These are phyloP conservation scores for Setaria viridis DNA, from an alignment of 202 grass and related monocot species.

Conservation along the genomic window DNA sequence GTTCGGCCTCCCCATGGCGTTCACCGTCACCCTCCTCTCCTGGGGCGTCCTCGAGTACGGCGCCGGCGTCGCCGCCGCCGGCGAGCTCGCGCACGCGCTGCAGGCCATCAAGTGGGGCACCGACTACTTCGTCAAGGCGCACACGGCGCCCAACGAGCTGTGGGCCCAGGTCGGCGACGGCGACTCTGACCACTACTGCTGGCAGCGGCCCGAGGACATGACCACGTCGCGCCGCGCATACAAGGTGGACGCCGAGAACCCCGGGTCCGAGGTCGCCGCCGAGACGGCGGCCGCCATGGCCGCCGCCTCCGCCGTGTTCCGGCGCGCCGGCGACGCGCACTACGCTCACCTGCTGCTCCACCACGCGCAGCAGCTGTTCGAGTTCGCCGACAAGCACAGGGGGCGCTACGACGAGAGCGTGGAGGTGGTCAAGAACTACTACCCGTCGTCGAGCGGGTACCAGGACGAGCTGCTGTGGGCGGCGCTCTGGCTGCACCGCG, in stretches of 20 bases:
- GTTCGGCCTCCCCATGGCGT: conserved; percentile 95
- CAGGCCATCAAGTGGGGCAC: conserved; percentile 85
- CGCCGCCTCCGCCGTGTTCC: conserved; percentile 73
- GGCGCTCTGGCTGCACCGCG: conserved; percentile 84
- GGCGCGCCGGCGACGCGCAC: conserved; percentile 55
- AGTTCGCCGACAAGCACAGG: conserved; percentile 73
- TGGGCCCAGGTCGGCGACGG: conserved; percentile 86
- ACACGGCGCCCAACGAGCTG: conserved; percentile 59
- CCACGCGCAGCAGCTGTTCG: conserved; percentile 87
- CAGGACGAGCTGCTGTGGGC: conserved; percentile 91
- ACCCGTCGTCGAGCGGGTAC: conserved; percentile 82
- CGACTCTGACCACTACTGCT: conserved; percentile 71
- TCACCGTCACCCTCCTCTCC: conserved; percentile 83
- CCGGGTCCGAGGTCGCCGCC: conserved; percentile 85
- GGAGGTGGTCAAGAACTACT: conserved; percentile 68
- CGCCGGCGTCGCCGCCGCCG: conserved; percentile 45
- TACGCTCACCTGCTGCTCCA: conserved; percentile 81
- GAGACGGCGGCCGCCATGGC: conserved; percentile 95
- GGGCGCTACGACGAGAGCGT: conserved; percentile 70
- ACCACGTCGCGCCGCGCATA: conserved; percentile 71
- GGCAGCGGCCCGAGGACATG: conserved; percentile 90
- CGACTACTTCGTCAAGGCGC: conserved; percentile 81
- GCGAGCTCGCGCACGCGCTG: conserved; percentile 65
- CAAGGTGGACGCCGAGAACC: conserved; percentile 74
- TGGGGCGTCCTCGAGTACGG: conserved; percentile 75